Conservation (phyloP, 345 rosid species). For the Dovyalis caffra region DNA sequence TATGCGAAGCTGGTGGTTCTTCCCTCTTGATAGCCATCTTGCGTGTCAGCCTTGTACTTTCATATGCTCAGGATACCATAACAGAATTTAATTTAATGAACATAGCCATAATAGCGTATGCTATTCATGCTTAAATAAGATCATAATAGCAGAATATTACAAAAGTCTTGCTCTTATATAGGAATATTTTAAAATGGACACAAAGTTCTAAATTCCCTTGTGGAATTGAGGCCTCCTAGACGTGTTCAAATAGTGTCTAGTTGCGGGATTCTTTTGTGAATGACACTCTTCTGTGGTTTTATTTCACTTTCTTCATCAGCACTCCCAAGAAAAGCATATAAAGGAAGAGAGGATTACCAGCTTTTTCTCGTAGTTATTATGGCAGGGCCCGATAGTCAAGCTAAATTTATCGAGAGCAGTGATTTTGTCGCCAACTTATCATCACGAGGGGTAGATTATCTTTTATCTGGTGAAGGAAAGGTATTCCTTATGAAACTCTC, state of each 20-base stretch:
- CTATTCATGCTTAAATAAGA: no score
- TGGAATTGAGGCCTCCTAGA: no score
- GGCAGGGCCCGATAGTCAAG: constrained; percentile 36
- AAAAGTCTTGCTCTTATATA: no score
- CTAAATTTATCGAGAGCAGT: constrained; percentile 18
- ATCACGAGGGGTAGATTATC: constrained; percentile 58
- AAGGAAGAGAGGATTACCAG: background rate
- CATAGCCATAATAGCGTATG: no score
- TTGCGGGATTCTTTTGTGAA: background rate
- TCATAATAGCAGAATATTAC: no score
- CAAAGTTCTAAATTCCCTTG: no score
- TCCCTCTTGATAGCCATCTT: background rate
- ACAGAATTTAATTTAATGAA: background rate
- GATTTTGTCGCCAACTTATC: constrained; percentile 41
- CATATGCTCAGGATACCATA: background rate
- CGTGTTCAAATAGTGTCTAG: background rate
- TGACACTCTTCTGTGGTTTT: constrained; percentile 5
- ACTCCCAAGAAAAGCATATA: constrained; percentile 13
- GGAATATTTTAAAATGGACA: no score
- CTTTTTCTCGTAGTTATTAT: constrained; percentile 25
- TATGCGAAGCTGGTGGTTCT: background rate
- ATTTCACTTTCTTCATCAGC: background rate
- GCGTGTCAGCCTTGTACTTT: background rate
- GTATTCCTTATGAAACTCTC: constrained; percentile 20
- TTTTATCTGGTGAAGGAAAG: constrained; percentile 51